Base-by-base conservation (phyloP, 164 flowering plant species). In the Buxus sempervirens region DNA sequence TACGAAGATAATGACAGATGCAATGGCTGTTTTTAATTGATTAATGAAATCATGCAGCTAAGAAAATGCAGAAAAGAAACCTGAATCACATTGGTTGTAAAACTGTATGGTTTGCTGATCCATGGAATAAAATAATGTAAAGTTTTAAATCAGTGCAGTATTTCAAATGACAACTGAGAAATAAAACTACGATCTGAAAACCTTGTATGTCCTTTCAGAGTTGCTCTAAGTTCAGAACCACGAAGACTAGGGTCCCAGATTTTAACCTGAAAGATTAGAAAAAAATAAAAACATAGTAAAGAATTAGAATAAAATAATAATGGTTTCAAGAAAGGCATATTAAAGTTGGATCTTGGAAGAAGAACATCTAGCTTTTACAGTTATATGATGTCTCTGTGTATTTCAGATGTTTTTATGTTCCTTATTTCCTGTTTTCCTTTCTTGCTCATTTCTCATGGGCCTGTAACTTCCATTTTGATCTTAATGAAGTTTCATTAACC, bases 231-330 rank as follows among this genome's bases (percentile, higher is more conserved):
- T 80, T 96, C 99, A 64, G 96, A 86, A 63, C 97, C 98, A 74
- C 98, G 98, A 64, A 89, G 74, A 75, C 96, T 96, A 53, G 99
- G 99, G 80, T 96, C 99, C 99, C 99, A 96, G 26, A 96, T 85
- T 80, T 86, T 96, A 71, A 95, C 92, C 98, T 95, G 86, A 64
- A 81, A 5, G 18, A 72, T 62, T 23, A 24, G 49, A 38, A 53
- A 63, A 63, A 62, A n/a, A 15, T 20, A 41, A n/a, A 24, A 49
- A 36, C 51, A 18, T 60, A 54, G 18, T 19, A 24, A 19, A 18
- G 54, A 38, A 18, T 18, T 23, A 20, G 23, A 63, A 13, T 19
- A 58, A 6, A 10, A 32, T 7, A 32, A 32, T 3, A 32, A 3
- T 3, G 7, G 5, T 32, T 32, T 32, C 38, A 32, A 7, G 38